Base-by-base conservation (phyloP, 441 rosid genomes). In the Euphorbia celastroides region DNA sequence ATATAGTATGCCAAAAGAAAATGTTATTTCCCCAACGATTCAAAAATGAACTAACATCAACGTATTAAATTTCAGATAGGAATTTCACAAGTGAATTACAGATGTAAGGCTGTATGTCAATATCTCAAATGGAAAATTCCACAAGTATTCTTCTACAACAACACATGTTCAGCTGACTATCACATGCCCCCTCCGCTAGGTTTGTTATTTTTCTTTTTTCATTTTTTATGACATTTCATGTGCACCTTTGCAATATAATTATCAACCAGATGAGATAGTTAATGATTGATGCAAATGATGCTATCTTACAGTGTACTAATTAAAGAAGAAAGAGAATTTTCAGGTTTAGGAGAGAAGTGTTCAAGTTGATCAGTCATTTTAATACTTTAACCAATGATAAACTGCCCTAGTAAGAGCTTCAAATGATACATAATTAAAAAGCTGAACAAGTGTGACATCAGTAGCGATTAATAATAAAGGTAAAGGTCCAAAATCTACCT, bases 401-500 rank as follows among this genome's bases (percentile, higher is more conserved):
- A 17, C n/a, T 46, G 51, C 7, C n/a, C 51, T 16, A 16, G 17
- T 1, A 42, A 42, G n/a, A 42, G 16, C 50, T 0, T 11, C 6
- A 42, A 11, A 14, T 14, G n/a, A 14, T 7, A 42, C 38, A 36
- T 36, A 36, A 36, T 13, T 34, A 36, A 36, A 36, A 36, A 36
- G 42, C 42, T 36, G 42, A 36, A 1, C 7, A 36, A 36, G 2
- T 36, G 12, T n/a, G n/a, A 32, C 9, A 22, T 34, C 19, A 22
- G 28, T 41, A 62, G 22, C 51, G 8, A 46, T 7, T 20, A 12
- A 28, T 14, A 61, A 44, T 55, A 14, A 22, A 28, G 14, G 69
- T 22, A 22, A 59, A 66, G 63, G 8, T 42, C 27, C 13, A 20
- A 30, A 20, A 10, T 28, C 78, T 72, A 86, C 96, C 86, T 42